phyloP scores from a whole-genome alignment of 2,329 filamentous ascomycete species.

The Aphanocladium album region DNA sequence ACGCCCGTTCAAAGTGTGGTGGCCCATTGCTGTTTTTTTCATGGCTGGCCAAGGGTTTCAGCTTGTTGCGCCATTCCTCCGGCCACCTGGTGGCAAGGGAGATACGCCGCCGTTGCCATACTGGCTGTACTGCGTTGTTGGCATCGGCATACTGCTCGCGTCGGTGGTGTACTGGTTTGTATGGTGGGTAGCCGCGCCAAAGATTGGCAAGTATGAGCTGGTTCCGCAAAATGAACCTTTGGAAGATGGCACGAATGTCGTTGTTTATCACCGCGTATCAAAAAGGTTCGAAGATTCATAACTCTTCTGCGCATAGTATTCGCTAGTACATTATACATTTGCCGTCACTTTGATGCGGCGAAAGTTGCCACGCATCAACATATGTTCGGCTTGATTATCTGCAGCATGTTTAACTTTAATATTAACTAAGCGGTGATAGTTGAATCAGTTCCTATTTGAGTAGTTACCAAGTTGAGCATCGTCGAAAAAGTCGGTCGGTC shows the following conservation, averaged over 20 bases:
- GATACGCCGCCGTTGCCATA: slow-evolving; percentile 20
- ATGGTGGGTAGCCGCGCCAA: slow-evolving; percentile 20
- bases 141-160: slow-evolving; percentile 16
- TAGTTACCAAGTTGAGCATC: neutral
- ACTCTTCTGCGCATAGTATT: neutral
- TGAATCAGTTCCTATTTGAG: no score
- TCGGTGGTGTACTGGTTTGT: slow-evolving; percentile 20
- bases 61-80: slow-evolving; percentile 19
- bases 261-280: slow-evolving; percentile 18
- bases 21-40: slow-evolving; percentile 18
- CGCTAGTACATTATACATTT: neutral
- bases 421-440: no score
- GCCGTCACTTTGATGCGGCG: no score
- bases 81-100: slow-evolving; percentile 17
- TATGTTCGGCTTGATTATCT: no score
- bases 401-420: no score
- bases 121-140: slow-evolving; percentile 21
- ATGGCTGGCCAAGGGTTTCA: slow-evolving; percentile 20
- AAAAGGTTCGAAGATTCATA: slow-evolving; percentile 11
- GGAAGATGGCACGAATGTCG: slow-evolving; percentile 19
- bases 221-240: slow-evolving; percentile 19
- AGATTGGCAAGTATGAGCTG: slow-evolving; percentile 16
- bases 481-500: neutral
- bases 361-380: no score
- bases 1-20: slow-evolving; percentile 19